phyloP scores from a whole-genome alignment of 1,284 basidiomycete genomes.

The Tylopilus sp. region DNA sequence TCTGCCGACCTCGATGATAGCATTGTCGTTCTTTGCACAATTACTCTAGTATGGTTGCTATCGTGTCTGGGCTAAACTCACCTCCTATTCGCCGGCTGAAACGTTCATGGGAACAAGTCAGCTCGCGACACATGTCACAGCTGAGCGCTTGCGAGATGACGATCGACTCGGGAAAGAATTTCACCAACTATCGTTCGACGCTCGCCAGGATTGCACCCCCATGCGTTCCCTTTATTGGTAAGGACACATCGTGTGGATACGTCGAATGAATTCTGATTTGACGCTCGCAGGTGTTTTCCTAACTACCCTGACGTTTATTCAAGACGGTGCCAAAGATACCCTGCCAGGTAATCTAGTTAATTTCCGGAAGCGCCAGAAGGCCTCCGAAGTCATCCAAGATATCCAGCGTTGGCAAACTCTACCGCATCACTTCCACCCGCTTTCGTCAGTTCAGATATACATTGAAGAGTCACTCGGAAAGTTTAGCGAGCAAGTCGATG shows the following conservation, averaged over 20 bases:
- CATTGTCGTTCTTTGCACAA: slow-evolving; percentile 89
- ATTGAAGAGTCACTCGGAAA: slow-evolving; percentile 75
- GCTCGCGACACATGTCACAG: slow-evolving; percentile 64
- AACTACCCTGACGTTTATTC: slow-evolving; percentile 94
- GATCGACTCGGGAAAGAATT: slow-evolving; percentile 90
- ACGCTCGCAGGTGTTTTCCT: slow-evolving; percentile 79
- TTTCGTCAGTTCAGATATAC: slow-evolving; percentile 68
- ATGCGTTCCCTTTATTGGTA: slow-evolving; percentile 97
- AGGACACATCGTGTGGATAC: slow-evolving; percentile 21
- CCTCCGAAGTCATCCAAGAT: slow-evolving; percentile 93
- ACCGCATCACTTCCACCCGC: slow-evolving; percentile 80
- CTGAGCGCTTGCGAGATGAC: slow-evolving; percentile 74
- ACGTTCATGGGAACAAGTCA: slow-evolving; percentile 93
- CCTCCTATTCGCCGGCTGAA: slow-evolving; percentile 91
- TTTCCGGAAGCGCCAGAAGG: slow-evolving; percentile 92
- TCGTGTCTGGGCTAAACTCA: slow-evolving; percentile 93
- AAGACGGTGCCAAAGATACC: slow-evolving; percentile 95
- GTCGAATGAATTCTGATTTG: slow-evolving; percentile 1
- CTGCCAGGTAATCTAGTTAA: slow-evolving; percentile 84
- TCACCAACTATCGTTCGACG: slow-evolving; percentile 85
- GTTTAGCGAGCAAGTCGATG: slow-evolving; percentile 59
- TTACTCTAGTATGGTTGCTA: slow-evolving; percentile 94
- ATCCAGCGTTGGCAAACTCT: slow-evolving; percentile 94
- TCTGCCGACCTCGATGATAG: slow-evolving; percentile 39
- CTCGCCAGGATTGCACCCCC: slow-evolving; percentile 87